Evolutionary conservation across 1,284 basidiomycete genomes (phyloP).

Genomic region (Omphalotus olearius): DNA sequence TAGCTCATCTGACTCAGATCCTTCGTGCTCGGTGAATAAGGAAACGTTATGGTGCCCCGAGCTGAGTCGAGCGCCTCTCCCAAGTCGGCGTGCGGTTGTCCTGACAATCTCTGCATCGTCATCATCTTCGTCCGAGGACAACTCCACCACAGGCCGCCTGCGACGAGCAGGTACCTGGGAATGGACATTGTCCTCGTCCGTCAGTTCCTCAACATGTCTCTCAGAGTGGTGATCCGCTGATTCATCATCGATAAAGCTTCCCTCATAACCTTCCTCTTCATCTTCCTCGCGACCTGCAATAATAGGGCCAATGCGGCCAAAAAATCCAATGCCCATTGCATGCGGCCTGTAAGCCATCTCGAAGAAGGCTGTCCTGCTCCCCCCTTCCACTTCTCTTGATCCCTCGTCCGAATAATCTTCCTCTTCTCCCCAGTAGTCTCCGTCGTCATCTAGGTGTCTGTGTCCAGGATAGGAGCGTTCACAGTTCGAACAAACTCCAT

Average conservation of each 20-base stretch:
- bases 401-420: conserved; percentile 3
- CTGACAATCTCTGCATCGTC: not conserved
- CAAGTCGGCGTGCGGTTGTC: not conserved
- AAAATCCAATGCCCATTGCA: not conserved
- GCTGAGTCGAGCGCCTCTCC: not conserved
- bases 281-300: conserved; percentile 25
- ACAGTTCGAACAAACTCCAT: conserved; percentile 57
- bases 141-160: not conserved
- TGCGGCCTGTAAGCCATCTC: too few species aligned
- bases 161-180: not conserved
- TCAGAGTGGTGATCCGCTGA: conserved; percentile 17
- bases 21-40: not conserved
- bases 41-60: not conserved
- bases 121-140: conserved; percentile 1
- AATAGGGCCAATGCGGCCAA: conserved; percentile 12
- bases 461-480: conserved; percentile 55
- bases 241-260: conserved; percentile 45
- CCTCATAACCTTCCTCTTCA: conserved; percentile 39
- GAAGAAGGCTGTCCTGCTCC: not conserved
- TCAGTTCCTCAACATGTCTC: conserved; percentile 5
- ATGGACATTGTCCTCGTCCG: conserved; percentile 4
- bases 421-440: conserved; percentile 25
- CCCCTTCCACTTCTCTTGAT: not conserved
- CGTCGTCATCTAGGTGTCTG: conserved; percentile 21
- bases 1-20: conserved; percentile 1